A percentile compares a stretch with the other conserved stretches of the same genome.
phyloP scores from a whole-genome alignment of 2,329 filamentous ascomycete species.

The Geosmithia morbida region DNA sequence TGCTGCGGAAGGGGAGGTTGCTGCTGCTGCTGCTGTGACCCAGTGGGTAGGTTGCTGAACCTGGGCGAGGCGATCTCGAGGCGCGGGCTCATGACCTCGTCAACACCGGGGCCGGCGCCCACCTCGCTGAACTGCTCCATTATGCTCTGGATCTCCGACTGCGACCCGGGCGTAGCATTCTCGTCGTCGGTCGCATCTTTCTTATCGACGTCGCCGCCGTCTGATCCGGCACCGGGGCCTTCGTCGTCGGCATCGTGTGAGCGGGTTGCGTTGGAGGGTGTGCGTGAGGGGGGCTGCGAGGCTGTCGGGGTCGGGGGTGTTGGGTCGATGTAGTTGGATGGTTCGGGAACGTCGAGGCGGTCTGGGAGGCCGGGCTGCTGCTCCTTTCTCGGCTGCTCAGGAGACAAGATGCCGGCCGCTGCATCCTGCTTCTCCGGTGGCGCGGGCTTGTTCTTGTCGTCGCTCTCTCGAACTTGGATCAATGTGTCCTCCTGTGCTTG shows the following conservation, averaged over 20 bases:
- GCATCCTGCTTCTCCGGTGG: background rate
- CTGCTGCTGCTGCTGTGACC: conserved; percentile 34
- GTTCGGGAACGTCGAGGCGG: conserved; percentile 25
- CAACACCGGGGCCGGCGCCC: conserved; percentile 53
- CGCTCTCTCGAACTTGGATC: background rate
- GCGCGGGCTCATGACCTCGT: conserved; percentile 86
- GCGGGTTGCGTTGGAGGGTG: conserved; percentile 39
- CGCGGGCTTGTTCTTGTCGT: conserved; percentile 5
- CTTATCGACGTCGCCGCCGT: conserved; percentile 42
- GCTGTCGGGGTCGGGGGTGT: conserved; percentile 40
- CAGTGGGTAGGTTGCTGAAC: conserved; percentile 41
- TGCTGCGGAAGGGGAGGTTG: conserved; percentile 48
- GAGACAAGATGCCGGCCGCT: too few relatives aligned
- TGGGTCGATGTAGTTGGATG: conserved; percentile 37
- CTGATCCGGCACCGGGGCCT: conserved; percentile 37
- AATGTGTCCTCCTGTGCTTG: background rate
- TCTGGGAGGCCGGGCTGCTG: conserved; percentile 21
- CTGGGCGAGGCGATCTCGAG: conserved; percentile 72
- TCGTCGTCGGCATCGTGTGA: conserved; percentile 23
- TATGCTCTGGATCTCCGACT: conserved; percentile 87
- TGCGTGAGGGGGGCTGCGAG: conserved; percentile 43
- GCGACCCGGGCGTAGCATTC: conserved; percentile 45
- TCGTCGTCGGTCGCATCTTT: conserved; percentile 42
- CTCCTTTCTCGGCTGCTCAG: too few relatives aligned
- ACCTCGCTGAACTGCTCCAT: conserved; percentile 89